phyloP scores from a whole-genome alignment of 177 flowering plant species.

The Vitis hybrid region DNA sequence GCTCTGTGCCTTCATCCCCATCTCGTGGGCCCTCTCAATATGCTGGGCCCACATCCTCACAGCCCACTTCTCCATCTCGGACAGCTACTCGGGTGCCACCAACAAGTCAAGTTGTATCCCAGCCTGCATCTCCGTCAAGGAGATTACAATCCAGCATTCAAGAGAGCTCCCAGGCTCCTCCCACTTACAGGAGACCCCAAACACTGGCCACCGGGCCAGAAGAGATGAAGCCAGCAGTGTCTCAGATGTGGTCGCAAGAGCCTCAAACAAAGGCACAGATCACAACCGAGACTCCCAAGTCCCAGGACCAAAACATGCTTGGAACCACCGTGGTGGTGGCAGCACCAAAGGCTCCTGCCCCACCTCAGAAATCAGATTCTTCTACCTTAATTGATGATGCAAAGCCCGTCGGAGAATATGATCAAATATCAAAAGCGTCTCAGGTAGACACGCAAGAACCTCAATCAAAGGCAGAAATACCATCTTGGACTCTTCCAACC shows the following conservation, averaged over 20 bases:
- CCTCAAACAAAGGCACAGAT: conserved; percentile 12
- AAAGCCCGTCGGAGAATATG: too few relatives aligned
- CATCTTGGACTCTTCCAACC: background rate
- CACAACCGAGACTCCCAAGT: conserved; percentile 8
- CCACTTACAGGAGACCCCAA: conserved; percentile 4
- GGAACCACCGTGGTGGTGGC: conserved; percentile 1
- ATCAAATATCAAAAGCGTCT: too few relatives aligned
- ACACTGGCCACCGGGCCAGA: conserved; percentile 12
- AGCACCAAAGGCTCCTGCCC: too few relatives aligned
- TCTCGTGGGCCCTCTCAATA: conserved; percentile 10
- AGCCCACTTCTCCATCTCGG: conserved; percentile 19
- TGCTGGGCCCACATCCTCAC: conserved; percentile 14
- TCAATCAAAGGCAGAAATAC: too few relatives aligned
- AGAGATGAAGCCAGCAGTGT: conserved; percentile 14
- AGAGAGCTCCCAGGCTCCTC: conserved; percentile 15
- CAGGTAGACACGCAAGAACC: too few relatives aligned
- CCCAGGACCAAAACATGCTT: background rate
- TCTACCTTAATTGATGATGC: too few relatives aligned
- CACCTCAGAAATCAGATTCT: too few relatives aligned
- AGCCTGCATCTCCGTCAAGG: conserved; percentile 10
- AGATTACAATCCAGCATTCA: background rate
- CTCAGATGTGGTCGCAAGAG: conserved; percentile 7
- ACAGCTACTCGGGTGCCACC: background rate
- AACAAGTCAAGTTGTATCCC: background rate
- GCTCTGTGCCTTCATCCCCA: conserved; percentile 24